Percentiles rank a stretch among this genome's conserved stretches.
Conservation (phyloP, 2,329 filamentous ascomycete species). For the Trichoderma simmonsii region DNA sequence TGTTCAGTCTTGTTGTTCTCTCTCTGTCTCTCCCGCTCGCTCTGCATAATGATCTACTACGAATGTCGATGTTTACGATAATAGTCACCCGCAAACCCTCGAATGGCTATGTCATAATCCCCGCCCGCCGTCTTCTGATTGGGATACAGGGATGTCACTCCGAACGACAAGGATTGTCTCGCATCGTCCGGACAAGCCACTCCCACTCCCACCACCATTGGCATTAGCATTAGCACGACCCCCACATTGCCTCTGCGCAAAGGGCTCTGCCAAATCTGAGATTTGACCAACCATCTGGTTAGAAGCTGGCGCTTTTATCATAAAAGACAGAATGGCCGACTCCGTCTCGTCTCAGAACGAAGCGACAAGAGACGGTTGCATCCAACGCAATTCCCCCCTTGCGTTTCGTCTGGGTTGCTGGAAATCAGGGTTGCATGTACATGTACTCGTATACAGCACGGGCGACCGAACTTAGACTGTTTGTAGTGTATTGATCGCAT, state of each 20-base stretch:
- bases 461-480: not conserved
- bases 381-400: slow-evolving; percentile 7
- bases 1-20: not conserved
- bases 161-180: slow-evolving; percentile 13
- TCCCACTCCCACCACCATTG: not conserved
- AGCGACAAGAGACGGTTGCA: not conserved
- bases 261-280: slow-evolving; percentile 5
- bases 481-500: not conserved
- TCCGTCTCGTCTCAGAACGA: slow-evolving; percentile 14
- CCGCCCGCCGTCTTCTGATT: slow-evolving; percentile 16
- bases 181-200: not conserved
- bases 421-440: not conserved
- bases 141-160: slow-evolving; percentile 16
- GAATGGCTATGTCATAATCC: slow-evolving; percentile 19
- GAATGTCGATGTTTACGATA: not conserved
- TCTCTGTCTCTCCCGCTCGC: not conserved
- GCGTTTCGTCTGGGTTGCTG: not conserved
- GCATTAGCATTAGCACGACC: not conserved
- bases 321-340: slow-evolving; percentile 10
- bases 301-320: slow-evolving; percentile 3
- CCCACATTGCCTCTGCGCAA: not conserved
- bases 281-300: slow-evolving; percentile 13
- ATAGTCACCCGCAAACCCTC: not conserved
- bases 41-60: not conserved
- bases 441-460: not conserved